These are phyloP conservation scores for Raphanus sativus DNA, from an alignment of 345 rosid genomes.

Conservation along the genomic window DNA sequence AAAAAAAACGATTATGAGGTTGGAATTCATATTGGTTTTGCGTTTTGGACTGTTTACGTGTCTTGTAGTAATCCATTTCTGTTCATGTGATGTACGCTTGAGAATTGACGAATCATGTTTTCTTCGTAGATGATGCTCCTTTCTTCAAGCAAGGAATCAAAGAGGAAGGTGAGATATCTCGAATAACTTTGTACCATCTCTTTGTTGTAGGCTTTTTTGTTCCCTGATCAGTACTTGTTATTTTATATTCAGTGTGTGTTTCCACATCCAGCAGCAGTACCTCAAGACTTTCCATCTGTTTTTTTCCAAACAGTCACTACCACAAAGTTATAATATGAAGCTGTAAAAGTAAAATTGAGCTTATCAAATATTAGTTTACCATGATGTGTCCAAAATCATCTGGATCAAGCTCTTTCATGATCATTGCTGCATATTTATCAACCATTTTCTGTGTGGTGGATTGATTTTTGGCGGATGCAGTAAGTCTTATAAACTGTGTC, in stretches of 20 bases:
- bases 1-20: neutral
- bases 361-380: conserved; percentile 35
- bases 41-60: neutral
- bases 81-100: conserved; percentile 34
- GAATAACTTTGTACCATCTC: conserved; percentile 11
- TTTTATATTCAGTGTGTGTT: conserved; percentile 22
- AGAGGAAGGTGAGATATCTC: conserved; percentile 5
- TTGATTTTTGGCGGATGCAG: conserved; percentile 64
- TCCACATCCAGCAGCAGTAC: conserved; percentile 50
- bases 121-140: neutral
- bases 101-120: neutral
- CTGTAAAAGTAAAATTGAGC: neutral
- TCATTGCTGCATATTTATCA: conserved; percentile 60
- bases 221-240: conserved; percentile 37
- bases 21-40: neutral
- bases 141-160: conserved; percentile 21
- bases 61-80: neutral
- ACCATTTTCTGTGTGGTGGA: conserved; percentile 50
- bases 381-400: conserved; percentile 56
- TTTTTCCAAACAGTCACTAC: neutral
- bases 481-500: conserved; percentile 52
- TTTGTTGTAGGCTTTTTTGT: conserved; percentile 37
- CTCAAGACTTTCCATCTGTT: conserved; percentile 53
- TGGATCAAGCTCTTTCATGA: conserved; percentile 70
- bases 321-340: neutral